Evolutionary conservation across 495 filamentous ascomycete genomes (phyloP).

Genomic region (Baudoinia panamericana): DNA sequence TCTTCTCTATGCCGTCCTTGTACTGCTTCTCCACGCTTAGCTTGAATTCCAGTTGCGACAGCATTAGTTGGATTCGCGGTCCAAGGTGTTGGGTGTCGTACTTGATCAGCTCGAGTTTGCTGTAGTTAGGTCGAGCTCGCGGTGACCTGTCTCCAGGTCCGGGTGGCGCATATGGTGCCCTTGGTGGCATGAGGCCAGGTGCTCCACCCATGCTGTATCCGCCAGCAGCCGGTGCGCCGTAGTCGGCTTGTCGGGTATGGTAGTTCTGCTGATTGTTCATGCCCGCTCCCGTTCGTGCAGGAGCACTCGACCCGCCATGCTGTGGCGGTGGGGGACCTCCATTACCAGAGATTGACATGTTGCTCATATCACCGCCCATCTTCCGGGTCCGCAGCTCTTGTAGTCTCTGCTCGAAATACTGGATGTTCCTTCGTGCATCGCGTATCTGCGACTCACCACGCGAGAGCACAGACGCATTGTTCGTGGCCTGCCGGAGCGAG

Average conservation of each 20-base stretch:
- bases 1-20: conserved; percentile 98
- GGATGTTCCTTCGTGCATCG: conserved; percentile 81
- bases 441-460: conserved; percentile 83
- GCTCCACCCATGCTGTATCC: conserved; percentile 42
- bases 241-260: conserved; percentile 34
- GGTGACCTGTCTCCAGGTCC: conserved; percentile 55
- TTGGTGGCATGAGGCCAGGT: conserved; percentile 67
- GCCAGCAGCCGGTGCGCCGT: conserved; percentile 40
- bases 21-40: conserved; percentile 98
- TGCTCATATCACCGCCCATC: conserved; percentile 50
- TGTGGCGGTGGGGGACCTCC: conserved; percentile 32
- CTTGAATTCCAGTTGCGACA: conserved; percentile 98
- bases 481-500: conserved; percentile 86
- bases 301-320: conserved; percentile 30
- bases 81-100: conserved; percentile 93
- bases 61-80: conserved; percentile 96
- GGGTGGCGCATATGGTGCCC: conserved; percentile 65
- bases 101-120: conserved; percentile 97
- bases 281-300: conserved; percentile 22
- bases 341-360: conserved; percentile 42
- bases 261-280: conserved; percentile 27
- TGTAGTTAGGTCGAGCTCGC: conserved; percentile 75
- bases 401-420: conserved; percentile 84
- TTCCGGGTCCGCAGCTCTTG: conserved; percentile 73
- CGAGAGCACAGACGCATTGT: conserved; percentile 79